Conservation (phyloP, 2,329 filamentous ascomycete genomes). For the Mycocentrospora acerina region DNA sequence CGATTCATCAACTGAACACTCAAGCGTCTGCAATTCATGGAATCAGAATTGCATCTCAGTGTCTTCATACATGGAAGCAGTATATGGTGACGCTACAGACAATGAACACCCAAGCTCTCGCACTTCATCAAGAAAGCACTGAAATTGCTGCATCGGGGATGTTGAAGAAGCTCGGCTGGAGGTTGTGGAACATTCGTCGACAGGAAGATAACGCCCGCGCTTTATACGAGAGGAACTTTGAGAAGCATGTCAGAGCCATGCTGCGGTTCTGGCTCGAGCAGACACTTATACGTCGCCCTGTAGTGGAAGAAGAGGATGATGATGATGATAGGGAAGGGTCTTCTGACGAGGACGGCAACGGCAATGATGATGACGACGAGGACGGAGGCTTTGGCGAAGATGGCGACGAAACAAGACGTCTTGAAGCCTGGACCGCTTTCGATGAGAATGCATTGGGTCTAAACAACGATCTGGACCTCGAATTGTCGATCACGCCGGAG, state of each 20-base stretch:
- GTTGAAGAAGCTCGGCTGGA: conserved; percentile 60
- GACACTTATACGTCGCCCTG: conserved; percentile 31
- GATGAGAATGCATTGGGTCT: conserved; percentile 35
- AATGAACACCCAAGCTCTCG: conserved; percentile 47
- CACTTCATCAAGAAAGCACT: conserved; percentile 50
- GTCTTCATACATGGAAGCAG: conserved; percentile 30
- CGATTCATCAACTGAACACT: conserved; percentile 15
- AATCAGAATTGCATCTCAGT: conserved; percentile 33
- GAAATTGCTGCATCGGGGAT: conserved; percentile 50
- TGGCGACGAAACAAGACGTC: conserved; percentile 33
- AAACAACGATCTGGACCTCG: conserved; percentile 30
- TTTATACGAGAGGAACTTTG: conserved; percentile 54
- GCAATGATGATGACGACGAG: conserved; percentile 5
- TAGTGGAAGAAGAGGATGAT: conserved; percentile 14
- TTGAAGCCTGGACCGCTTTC: conserved; percentile 44
- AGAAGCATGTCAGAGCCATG: conserved; percentile 58
- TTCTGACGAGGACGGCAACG: conserved; percentile 4
- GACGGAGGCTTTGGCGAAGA: conserved; percentile 5
- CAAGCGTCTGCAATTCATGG: conserved; percentile 28
- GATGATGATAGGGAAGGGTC: too few relatives aligned
- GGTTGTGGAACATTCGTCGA: conserved; percentile 56
- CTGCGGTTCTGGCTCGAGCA: conserved; percentile 57
- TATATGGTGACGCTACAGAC: conserved; percentile 25
- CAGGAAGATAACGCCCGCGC: conserved; percentile 55
- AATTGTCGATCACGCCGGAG: conserved; percentile 31